Base-by-base conservation (phyloP, 106 monocot genomes). In the Alisma plantagoaquatica region DNA sequence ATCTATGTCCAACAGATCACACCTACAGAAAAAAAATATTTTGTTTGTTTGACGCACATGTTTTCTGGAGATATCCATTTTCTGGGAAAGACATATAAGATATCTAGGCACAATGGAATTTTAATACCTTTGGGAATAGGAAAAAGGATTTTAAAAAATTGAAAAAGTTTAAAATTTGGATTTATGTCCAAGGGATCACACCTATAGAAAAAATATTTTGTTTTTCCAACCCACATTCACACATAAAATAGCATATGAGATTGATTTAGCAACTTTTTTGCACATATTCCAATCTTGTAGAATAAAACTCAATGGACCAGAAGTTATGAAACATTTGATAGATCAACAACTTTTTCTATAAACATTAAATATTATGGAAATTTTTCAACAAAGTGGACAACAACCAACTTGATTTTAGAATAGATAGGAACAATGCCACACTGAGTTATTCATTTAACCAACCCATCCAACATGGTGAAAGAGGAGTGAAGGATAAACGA, bases 121-220 rank as follows among this genome's bases (percentile, higher is more conserved):
- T 49, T 49, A 23, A 49, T 23, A 49, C n/a, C 48, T 19, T 30
- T 10, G 24, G 19, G 53, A 31, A 12, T 24, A 19, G 31, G 8
- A 31, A 61, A 61, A 45, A 28, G 33, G 41, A 61, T 31, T 47
- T 29, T 29, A 49, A 47, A 47, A 31, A 61, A 61, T 63, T 50
- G 26, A 65, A 65, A 65, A 44, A 54, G 38, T 28, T 54, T 1
- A 54, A 65, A 65, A 65, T 28, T 65, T 65, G 54, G 64, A 65
- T 65, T 31, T 56, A 66, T 55, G 3, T 66, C 55, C 29, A 66
- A 65, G 27, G 43, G 44, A 56, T 55, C 43, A 56, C 55, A 56
- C 55, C 54, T 47, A 66, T 23, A 0, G 46, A 66, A 41, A 38
- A 38, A 7, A 38, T 38, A 7, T 38, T 38, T 6, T 38, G 6